Conservation (phyloP, 2,329 filamentous ascomycete species). For the Claviceps citrina region DNA sequence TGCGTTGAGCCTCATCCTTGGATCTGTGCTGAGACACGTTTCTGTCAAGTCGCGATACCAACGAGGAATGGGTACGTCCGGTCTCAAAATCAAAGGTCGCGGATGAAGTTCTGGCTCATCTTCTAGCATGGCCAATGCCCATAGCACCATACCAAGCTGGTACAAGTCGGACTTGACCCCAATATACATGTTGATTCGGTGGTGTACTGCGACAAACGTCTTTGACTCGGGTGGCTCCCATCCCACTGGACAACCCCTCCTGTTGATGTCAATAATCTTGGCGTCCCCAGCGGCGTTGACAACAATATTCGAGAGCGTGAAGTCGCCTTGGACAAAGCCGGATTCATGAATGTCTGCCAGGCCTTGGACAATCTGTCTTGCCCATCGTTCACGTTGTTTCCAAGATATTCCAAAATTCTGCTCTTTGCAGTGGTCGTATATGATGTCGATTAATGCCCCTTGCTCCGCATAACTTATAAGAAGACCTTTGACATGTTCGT, state of each 20-base stretch:
- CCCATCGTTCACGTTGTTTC: constrained; percentile 69
- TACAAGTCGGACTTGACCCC: constrained; percentile 94
- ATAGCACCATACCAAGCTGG: constrained; percentile 93
- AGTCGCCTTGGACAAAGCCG: constrained; percentile 93
- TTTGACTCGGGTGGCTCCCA: constrained; percentile 94
- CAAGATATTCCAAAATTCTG: constrained; percentile 45
- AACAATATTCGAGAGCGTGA: constrained; percentile 93
- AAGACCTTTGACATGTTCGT: constrained; percentile 69
- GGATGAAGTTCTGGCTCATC: constrained; percentile 77
- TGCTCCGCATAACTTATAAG: constrained; percentile 77
- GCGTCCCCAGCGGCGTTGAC: constrained; percentile 72
- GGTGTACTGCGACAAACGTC: constrained; percentile 69
- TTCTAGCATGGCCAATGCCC: constrained; percentile 73
- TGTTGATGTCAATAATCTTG: constrained; percentile 97
- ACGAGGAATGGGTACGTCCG: constrained; percentile 50
- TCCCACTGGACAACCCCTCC: constrained; percentile 87
- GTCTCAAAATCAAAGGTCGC: constrained; percentile 48
- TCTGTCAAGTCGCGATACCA: constrained; percentile 68
- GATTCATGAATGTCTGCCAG: constrained; percentile 87
- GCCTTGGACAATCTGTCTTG: constrained; percentile 75
- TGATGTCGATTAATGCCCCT: constrained; percentile 76
- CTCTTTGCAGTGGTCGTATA: constrained; percentile 60
- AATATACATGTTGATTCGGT: constrained; percentile 92
- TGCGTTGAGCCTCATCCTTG: constrained; percentile 58
- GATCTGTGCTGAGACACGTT: constrained; percentile 60